Conservation (phyloP, 1,139 yeast genomes). For the Kodamaea sp. region DNA sequence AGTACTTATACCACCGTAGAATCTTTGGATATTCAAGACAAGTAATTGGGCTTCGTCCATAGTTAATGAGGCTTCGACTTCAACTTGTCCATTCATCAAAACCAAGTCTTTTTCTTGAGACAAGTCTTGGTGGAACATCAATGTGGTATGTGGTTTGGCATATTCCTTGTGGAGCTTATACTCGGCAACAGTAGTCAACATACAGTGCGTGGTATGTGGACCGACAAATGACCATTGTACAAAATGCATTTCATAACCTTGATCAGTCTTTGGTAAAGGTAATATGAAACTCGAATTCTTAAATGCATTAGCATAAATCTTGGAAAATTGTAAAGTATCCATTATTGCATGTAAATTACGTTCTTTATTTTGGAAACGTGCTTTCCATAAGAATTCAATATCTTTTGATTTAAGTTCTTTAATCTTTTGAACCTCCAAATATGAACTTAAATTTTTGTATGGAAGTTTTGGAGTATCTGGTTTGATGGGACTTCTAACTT, state of each 20-base stretch:
- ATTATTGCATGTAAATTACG: conserved; percentile 64
- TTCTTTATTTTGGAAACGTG: conserved; percentile 67
- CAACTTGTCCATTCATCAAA: conserved; percentile 85
- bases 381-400: conserved; percentile 83
- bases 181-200: conserved; percentile 89
- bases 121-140: conserved; percentile 83
- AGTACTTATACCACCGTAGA: conserved; percentile 64
- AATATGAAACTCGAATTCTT: conserved; percentile 71
- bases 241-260: conserved; percentile 79
- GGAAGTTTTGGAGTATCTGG: conserved; percentile 48
- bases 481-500: conserved; percentile 45
- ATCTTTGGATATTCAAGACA: conserved; percentile 78
- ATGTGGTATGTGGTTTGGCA: conserved; percentile 92
- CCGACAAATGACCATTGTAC: conserved; percentile 94
- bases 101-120: conserved; percentile 59
- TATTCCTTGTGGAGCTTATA: conserved; percentile 86
- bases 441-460: conserved; percentile 69
- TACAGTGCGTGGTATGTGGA: conserved; percentile 78
- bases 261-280: conserved; percentile 58
- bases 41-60: conserved; percentile 76
- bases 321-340: conserved; percentile 52
- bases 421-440: conserved; percentile 65
- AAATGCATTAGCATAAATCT: conserved; percentile 64
- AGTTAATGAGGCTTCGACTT: conserved; percentile 60
- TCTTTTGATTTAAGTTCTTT: conserved; percentile 56